Evolutionary conservation across 257 asterid species (phyloP), one percentile per base, ranked within the genome.

Genomic region (Linderniella brevidens): DNA sequence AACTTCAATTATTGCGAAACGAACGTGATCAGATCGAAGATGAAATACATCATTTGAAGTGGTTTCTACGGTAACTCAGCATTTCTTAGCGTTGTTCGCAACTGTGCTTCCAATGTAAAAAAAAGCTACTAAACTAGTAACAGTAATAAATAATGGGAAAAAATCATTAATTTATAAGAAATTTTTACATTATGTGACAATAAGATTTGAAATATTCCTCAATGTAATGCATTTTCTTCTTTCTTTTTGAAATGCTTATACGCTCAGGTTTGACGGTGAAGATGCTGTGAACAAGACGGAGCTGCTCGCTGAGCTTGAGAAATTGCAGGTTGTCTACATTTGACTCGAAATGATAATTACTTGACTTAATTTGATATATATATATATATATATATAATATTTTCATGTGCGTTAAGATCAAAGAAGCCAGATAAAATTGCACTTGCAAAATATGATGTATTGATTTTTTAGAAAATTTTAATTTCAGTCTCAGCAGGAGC

Each of bases 11-110:
- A 56, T 57, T 77, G 71, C 79, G 96, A 76, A 78, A 58, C 57
- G 67, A 81, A 64, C 92, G 93, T 37, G 94, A 81, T 70, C 73
- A 43, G 61, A 75, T 90, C n/a, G 99, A 90, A 64, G 94, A 85
- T 65, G 48, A 61, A 57, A 75, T 79, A 50, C 87, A 90, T 62
- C 93, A 81, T 63, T 65, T 85, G 52, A 71, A 69, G 73, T 90
- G 99, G 96, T 76, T 73, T 56, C 74, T 76, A 56, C 75, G 76
- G 99, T 82, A 77, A 62, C 52, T 55, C 17, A 14, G 53, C 29
- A 29, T 53, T 50, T 48, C 3, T 25, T 49, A 36, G 17, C 1
- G 13, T 38, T 32, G 10, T 45, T 15, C 8, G 49, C 48, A 8
- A 25, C 6, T 25, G 32, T 6, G 32, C 3, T 49, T 45, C 41